These are phyloP conservation scores for Candida oleophila DNA, from an alignment of 805 yeast genomes.

Conservation along the genomic window DNA sequence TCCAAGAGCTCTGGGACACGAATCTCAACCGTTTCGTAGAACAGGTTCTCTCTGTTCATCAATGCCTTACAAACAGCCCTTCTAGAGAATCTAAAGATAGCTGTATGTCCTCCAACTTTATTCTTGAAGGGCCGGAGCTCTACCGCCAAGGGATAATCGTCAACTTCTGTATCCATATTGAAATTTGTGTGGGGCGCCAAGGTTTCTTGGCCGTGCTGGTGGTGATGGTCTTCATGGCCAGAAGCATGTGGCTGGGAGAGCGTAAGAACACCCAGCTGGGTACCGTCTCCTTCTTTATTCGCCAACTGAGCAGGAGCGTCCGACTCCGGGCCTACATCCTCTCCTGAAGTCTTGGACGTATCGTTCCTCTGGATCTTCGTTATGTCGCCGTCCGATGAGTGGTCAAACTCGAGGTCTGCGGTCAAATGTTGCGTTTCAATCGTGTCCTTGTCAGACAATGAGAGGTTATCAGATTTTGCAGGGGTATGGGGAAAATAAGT, in stretches of 20 bases:
- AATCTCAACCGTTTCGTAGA: slow-evolving; percentile 87
- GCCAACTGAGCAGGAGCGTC: neutral
- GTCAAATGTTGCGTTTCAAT: slow-evolving; percentile 42
- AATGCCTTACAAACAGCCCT: slow-evolving; percentile 93
- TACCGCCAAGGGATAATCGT: slow-evolving; percentile 68
- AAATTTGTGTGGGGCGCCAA: neutral
- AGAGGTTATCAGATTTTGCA: slow-evolving; percentile 10
- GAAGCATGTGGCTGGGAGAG: neutral
- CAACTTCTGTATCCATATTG: slow-evolving; percentile 17
- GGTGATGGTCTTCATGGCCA: neutral
- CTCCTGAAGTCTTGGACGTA: neutral
- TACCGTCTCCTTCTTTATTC: neutral
- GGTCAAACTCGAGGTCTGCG: slow-evolving; percentile 51
- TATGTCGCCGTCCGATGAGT: slow-evolving; percentile 26
- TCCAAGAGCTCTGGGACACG: slow-evolving; percentile 71
- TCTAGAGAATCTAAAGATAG: slow-evolving; percentile 87
- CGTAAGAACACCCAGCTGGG: neutral
- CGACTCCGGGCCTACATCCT: neutral
- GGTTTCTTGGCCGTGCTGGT: neutral
- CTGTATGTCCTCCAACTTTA: slow-evolving; percentile 98
- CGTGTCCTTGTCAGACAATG: neutral
- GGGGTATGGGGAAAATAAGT: slow-evolving; percentile 70
- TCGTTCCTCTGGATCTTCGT: slow-evolving; percentile 17
- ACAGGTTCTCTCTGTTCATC: slow-evolving; percentile 82
- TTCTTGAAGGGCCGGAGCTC: slow-evolving; percentile 89